Evolutionary conservation across 2,329 filamentous ascomycete genomes (phyloP), one percentile per base, ranked within the genome.

Genomic region (Aureobasidium leucospermi): DNA sequence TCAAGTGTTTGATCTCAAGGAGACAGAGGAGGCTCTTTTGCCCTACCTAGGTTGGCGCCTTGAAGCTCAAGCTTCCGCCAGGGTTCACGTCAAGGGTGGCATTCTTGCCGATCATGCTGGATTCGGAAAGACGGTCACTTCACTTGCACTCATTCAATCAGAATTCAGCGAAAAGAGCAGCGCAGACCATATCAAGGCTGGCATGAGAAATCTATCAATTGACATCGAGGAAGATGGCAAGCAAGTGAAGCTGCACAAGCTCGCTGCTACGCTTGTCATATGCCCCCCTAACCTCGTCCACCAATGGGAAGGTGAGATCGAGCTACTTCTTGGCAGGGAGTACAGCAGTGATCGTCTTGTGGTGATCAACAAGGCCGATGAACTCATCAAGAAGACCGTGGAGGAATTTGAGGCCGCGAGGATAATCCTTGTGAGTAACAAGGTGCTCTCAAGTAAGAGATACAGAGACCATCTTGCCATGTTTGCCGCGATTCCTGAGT

Each of bases 111-210:
- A 87, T 65, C 76, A 82, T 46, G 83, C 86, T 36, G 85, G 83
- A 0, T 88, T 85, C 66, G 86, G 86, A 0, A 88, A 89, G 65
- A 88, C 85, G 0, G 79, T 84, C 1, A 79, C 81, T 0, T 79
- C 78, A 2, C 74, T 88, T 11, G 83, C 77, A 0, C 69, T 87
- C 8, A 78, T 86, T 32, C 74, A 81, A 38, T 69, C 72, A 4
- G 75, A 79, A 46, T 74, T 75, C 61, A 70, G 9, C 45, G 65
- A 7, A 29, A 53, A 1, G 13, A 16, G 41, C 19, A 36, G 31
- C 23, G 23, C 23, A 16, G 7, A 19, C 15, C 31, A 45, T 10
- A 60, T 61, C 15, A 11, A 61, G 1, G 11, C 19, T 8, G 31
- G 49, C 1, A 61, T 59, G 19, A 19, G 19, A 31, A 13, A 23